These are phyloP conservation scores for Coccomyxa sp. DNA, from an alignment of 139 green algal genomes.

Conservation along the genomic window DNA sequence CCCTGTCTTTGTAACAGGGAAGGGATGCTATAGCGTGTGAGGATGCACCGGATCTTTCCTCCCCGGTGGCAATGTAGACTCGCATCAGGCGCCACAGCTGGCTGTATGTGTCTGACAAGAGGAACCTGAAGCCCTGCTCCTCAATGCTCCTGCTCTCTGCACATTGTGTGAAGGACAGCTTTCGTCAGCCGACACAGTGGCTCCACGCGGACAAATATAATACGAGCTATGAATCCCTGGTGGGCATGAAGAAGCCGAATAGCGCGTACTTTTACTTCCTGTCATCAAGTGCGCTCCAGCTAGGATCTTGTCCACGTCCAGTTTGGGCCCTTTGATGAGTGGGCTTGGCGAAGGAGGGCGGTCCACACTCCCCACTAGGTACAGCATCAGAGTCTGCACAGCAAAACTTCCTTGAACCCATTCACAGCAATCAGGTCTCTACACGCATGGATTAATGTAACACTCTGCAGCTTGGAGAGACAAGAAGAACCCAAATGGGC, in stretches of 20 bases:
- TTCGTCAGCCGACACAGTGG: constrained; percentile 2
- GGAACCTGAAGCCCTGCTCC: constrained; percentile 69
- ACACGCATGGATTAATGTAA: background rate
- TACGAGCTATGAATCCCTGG: no score
- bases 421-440: background rate
- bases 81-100: constrained; percentile 81
- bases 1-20: background rate
- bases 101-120: constrained; percentile 64
- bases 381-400: constrained; percentile 54
- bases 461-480: background rate
- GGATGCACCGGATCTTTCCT: constrained; percentile 14
- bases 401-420: background rate
- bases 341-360: constrained; percentile 1
- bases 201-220: background rate
- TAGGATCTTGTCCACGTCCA: constrained; percentile 54
- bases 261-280: background rate
- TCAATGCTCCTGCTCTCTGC: constrained; percentile 36
- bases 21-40: background rate
- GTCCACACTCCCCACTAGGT: constrained; percentile 32
- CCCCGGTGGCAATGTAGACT: constrained; percentile 64
- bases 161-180: background rate
- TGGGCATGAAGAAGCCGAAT: background rate
- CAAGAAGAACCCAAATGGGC: background rate
- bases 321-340: background rate
- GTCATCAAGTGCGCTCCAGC: background rate